Base-by-base conservation (phyloP, 2,329 filamentous ascomycete species). In the Aspergillus sp. region DNA sequence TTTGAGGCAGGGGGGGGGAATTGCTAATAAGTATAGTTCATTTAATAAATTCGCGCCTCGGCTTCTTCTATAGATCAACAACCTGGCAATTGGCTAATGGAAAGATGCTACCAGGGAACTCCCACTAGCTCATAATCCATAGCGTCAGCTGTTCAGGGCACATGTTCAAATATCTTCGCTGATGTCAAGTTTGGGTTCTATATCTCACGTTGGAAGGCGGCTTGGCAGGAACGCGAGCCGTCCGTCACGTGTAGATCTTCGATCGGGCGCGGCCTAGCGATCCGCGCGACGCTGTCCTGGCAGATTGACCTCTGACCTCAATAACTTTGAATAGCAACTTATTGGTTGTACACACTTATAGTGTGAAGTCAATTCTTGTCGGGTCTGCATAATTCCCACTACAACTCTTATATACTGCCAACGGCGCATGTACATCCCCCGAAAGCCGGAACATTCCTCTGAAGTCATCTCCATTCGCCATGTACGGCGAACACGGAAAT, bases 401-500 rank as follows among this genome's bases (percentile, higher is more conserved):
- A 49, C 47, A 17, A 32, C 9, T 9, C 5, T 15, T 15, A 48
- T 28, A 25, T 25, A 49, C 47, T 9, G 13, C 23, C 47, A 15
- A 21, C 15, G 15, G 25, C 49, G 28, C 30, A 52, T 45, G 13
- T 21, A 12, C 51, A 53, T 23, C 50, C 6, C 32, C 21, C 36
- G 51, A 36, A 13, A 36, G 32, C 12, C 15, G 17, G 19, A 39
- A 12, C 21, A 23, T 21, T n/a, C 51, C 21, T 41, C 30, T 4
- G 19, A 36, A 13, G 10, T 43, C 23, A 13, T 19, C 5, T 30
- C 21, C 19, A 28, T 12, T 17, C 38, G 53, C 59, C 47, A 96
- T 97, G 92, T 95, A 96, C 78, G 92, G 92, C 67, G 92, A 96
- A 74, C 80, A 91, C 61, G 91, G 90, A 54, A 90, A 92, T 75